Percentiles rank a stretch among this genome's conserved stretches.
phyloP scores from a whole-genome alignment of 371 early-diverging fungal species.

The Dichotomocladium elegans region DNA sequence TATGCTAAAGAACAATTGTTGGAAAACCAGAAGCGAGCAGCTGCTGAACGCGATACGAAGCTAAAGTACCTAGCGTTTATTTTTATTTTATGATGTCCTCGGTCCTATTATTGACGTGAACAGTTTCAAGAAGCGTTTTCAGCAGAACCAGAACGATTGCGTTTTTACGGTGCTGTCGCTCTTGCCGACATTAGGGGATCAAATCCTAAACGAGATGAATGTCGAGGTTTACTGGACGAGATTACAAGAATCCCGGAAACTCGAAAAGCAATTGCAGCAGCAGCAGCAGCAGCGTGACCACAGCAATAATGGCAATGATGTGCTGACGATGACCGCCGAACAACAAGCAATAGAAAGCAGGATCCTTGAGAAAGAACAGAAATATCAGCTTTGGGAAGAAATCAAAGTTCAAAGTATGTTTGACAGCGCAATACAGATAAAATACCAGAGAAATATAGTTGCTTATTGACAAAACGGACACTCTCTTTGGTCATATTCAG shows the following conservation, averaged over 20 bases:
- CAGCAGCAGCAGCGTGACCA: conserved; percentile 1
- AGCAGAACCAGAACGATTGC: conserved; percentile 90
- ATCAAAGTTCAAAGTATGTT: conserved; percentile 74
- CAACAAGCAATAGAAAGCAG: too few relatives aligned
- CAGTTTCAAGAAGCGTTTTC: conserved; percentile 82
- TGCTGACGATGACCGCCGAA: not conserved
- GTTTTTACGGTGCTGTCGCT: conserved; percentile 75
- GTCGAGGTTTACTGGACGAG: conserved; percentile 71
- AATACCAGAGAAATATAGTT: not conserved
- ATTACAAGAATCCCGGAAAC: conserved; percentile 55
- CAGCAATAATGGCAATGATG: not conserved
- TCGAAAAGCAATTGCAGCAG: conserved; percentile 19
- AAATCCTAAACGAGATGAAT: conserved; percentile 69
- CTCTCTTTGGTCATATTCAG: too few relatives aligned
- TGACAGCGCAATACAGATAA: too few relatives aligned
- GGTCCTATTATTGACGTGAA: too few relatives aligned
- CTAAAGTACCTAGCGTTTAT: too few relatives aligned
- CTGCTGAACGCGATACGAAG: too few relatives aligned
- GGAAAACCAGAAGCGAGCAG: too few relatives aligned
- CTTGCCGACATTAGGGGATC: conserved; percentile 74
- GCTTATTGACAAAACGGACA: conserved; percentile 18
- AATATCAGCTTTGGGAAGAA: conserved; percentile 82
- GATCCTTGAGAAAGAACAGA: conserved; percentile 48
- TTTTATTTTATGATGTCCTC: too few relatives aligned
- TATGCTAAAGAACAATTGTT: too few relatives aligned